phyloP scores from a whole-genome alignment of 108 stramenopile species.

The Nitzschia putrida region DNA sequence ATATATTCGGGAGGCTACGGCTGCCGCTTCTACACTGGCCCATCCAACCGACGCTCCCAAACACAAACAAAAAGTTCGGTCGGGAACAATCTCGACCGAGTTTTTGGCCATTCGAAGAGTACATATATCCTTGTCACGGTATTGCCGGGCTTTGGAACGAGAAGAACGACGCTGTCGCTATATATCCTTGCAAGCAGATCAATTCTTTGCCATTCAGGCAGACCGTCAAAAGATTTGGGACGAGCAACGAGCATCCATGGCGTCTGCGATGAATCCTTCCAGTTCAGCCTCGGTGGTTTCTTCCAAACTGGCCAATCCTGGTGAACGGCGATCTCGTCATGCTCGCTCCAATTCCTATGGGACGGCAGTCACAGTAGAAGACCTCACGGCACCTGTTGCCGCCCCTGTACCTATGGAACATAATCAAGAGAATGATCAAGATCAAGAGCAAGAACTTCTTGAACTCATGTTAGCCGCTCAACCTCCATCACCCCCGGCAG shows the following conservation, averaged over 20 bases:
- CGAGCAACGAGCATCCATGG: constrained; percentile 3
- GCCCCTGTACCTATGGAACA: neutral
- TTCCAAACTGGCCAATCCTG: neutral
- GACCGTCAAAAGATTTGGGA: constrained; percentile 44
- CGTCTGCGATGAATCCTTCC: neutral
- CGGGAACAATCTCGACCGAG: constrained; percentile 28
- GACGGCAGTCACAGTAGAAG: neutral
- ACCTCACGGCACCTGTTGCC: neutral
- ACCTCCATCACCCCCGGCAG: constrained; percentile 8
- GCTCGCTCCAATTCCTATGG: constrained; percentile 1
- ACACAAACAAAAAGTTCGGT: neutral
- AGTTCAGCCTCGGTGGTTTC: constrained; percentile 8
- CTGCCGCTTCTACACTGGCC: constrained; percentile 6
- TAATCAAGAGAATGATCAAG: constrained; percentile 37
- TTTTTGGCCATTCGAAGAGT: constrained; percentile 63
- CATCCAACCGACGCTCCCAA: constrained; percentile 16
- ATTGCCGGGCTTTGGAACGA: constrained; percentile 73
- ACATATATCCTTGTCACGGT: constrained; percentile 69
- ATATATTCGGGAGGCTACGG: constrained; percentile 18
- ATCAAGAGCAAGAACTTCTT: constrained; percentile 66
- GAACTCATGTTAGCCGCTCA: constrained; percentile 71
- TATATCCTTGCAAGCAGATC: constrained; percentile 61
- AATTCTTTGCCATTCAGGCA: constrained; percentile 45
- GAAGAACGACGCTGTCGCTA: constrained; percentile 81
- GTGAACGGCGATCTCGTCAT: constrained; percentile 14